Conservation (phyloP, 305 asterid genomes). For the Fraxinus platypoda region DNA sequence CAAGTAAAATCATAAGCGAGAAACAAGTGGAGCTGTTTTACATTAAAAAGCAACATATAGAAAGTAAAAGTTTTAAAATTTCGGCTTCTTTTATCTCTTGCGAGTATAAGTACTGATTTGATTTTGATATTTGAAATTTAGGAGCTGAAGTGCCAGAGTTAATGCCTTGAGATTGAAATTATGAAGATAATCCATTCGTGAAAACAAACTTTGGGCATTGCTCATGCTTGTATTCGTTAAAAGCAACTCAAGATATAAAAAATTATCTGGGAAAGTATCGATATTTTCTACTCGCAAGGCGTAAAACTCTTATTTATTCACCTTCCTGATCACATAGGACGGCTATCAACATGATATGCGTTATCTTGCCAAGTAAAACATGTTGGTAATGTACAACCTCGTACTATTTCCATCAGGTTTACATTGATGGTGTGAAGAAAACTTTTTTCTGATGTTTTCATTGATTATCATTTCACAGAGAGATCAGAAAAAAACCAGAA, state of each 20-base stretch:
- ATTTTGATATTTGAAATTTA: background rate
- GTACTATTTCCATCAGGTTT: background rate
- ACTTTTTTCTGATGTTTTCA: constrained; percentile 1
- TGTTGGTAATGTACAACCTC: background rate
- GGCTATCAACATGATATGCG: background rate
- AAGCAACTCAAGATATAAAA: background rate
- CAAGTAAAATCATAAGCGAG: background rate
- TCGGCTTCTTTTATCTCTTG: background rate
- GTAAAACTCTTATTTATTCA: background rate
- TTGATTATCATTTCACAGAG: constrained; percentile 10
- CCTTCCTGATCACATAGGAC: background rate
- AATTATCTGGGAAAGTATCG: too few species aligned
- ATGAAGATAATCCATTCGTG: background rate
- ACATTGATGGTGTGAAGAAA: constrained; percentile 3
- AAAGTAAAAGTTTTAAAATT: background rate
- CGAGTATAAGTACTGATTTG: background rate
- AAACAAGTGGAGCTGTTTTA: background rate
- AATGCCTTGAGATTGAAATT: background rate
- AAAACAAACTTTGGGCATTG: background rate
- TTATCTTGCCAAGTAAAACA: background rate
- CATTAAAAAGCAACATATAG: background rate
- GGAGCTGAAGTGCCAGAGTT: background rate
- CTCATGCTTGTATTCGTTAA: background rate
- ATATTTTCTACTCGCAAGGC: background rate
- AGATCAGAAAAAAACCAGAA: constrained; percentile 14